Evolutionary conservation across 768 basidiomycete genomes (phyloP).

Genomic region (Psilocybe cubensis): DNA sequence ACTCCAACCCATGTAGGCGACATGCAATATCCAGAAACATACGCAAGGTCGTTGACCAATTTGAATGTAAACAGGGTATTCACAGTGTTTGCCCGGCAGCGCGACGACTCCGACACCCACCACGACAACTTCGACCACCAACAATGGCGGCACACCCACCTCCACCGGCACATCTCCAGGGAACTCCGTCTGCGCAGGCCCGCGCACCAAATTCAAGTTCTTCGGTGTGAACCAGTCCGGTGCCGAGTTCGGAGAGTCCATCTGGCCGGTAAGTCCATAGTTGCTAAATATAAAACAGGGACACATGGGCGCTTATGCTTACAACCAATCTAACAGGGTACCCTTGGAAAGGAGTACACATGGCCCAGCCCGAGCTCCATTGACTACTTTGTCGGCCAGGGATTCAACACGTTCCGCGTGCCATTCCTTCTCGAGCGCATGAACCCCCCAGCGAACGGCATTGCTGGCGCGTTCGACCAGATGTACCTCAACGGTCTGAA

Average conservation of each 20-base stretch:
- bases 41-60: neutral
- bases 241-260: constrained; percentile 59
- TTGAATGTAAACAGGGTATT: constrained; percentile 40
- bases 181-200: constrained; percentile 39
- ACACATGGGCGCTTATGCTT: no score
- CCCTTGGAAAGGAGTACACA: constrained; percentile 47
- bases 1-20: constrained; percentile 43
- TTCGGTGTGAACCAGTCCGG: constrained; percentile 68
- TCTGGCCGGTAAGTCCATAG: constrained; percentile 43
- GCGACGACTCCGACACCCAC: constrained; percentile 4
- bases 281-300: no score
- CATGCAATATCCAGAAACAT: neutral
- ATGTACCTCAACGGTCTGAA: constrained; percentile 56
- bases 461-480: constrained; percentile 55
- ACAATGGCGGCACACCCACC: constrained; percentile 6
- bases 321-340: constrained; percentile 29
- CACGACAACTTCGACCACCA: neutral
- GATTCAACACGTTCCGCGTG: constrained; percentile 67
- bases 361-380: constrained; percentile 49
- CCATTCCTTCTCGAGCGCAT: constrained; percentile 64
- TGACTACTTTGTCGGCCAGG: constrained; percentile 58
- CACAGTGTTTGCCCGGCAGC: constrained; percentile 45
- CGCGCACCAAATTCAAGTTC: constrained; percentile 58
- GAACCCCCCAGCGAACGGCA: constrained; percentile 52
- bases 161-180: constrained; percentile 27